These are phyloP conservation scores for Antrodiella citrinella DNA, from an alignment of 768 basidiomycete genomes.

Conservation along the genomic window DNA sequence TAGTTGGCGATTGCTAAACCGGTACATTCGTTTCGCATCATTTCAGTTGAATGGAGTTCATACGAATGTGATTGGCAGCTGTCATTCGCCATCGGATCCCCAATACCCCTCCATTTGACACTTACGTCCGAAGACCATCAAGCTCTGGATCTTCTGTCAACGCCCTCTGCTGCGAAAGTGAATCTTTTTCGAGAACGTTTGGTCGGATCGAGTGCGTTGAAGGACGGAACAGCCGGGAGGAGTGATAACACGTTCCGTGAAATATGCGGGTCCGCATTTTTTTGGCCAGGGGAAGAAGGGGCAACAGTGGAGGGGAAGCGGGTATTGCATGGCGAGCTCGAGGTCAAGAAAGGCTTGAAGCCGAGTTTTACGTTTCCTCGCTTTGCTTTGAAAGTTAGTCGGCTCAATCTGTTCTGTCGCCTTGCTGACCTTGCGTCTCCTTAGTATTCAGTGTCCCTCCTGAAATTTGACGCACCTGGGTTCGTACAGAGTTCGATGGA, in stretches of 20 bases:
- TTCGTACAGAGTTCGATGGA: constrained; percentile 25
- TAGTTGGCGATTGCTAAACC: constrained; percentile 46
- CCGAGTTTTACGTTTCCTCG: constrained; percentile 36
- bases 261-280: constrained; percentile 34
- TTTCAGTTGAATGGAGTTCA: too few species aligned
- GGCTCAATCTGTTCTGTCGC: not conserved
- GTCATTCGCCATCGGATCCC: constrained; percentile 41
- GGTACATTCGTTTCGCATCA: constrained; percentile 25
- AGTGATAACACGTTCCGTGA: constrained; percentile 41
- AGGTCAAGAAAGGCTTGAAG: constrained; percentile 36
- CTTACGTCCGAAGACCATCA: constrained; percentile 36
- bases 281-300: constrained; percentile 38
- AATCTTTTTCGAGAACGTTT: constrained; percentile 39
- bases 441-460: constrained; percentile 39
- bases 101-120: constrained; percentile 43
- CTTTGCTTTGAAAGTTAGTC: constrained; percentile 39
- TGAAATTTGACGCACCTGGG: constrained; percentile 35
- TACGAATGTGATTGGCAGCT: constrained; percentile 27
- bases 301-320: constrained; percentile 24
- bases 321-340: constrained; percentile 42
- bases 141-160: constrained; percentile 42
- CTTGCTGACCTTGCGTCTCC: not conserved
- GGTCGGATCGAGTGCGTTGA: constrained; percentile 39
- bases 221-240: constrained; percentile 28
- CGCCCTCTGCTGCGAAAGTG: constrained; percentile 31